phyloP scores from a whole-genome alignment of 495 filamentous ascomycete species.

The Chaetomidium leptoderma region DNA sequence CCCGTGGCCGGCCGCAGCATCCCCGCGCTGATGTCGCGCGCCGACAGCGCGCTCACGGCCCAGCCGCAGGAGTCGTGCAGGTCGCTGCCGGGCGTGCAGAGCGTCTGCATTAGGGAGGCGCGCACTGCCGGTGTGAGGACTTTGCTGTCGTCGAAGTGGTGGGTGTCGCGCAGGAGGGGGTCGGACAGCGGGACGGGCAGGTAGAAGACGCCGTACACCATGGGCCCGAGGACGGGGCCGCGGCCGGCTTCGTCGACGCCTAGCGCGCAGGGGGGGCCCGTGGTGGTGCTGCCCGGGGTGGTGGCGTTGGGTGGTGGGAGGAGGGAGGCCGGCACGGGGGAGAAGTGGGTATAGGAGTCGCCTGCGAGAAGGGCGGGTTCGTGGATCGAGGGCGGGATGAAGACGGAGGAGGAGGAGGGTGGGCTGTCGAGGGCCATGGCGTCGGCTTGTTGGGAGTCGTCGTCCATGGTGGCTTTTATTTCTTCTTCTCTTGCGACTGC shows the following conservation, averaged over 20 bases:
- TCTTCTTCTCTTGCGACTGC: background rate
- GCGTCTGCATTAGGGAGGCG: slow-evolving; percentile 65
- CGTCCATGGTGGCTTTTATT: slow-evolving; percentile 38
- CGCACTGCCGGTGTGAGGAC: slow-evolving; percentile 71
- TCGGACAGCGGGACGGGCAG: slow-evolving; percentile 64
- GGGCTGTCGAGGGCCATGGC: slow-evolving; percentile 51
- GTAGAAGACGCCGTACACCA: slow-evolving; percentile 94
- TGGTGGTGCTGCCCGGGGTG: background rate
- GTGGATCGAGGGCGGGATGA: slow-evolving; percentile 78
- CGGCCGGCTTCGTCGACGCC: slow-evolving; percentile 95
- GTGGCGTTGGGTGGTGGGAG: slow-evolving; percentile 35
- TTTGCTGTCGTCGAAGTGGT: slow-evolving; percentile 92
- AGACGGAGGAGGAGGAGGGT: slow-evolving; percentile 54
- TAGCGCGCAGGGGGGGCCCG: slow-evolving; percentile 46
- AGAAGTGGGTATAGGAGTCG: slow-evolving; percentile 80
- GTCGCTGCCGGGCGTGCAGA: slow-evolving; percentile 63
- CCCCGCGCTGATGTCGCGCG: slow-evolving; percentile 73
- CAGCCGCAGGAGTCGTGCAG: slow-evolving; percentile 72
- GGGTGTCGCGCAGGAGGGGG: slow-evolving; percentile 65
- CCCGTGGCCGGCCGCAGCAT: slow-evolving; percentile 69
- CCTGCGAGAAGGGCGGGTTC: slow-evolving; percentile 58
- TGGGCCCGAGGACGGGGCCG: slow-evolving; percentile 91
- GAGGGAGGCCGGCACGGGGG: slow-evolving; percentile 57
- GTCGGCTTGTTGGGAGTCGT: slow-evolving; percentile 44
- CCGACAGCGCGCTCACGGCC: slow-evolving; percentile 75